Evolutionary conservation across 148 eudicot species (phyloP).

Genomic region (Arctostaphylos glauca): DNA sequence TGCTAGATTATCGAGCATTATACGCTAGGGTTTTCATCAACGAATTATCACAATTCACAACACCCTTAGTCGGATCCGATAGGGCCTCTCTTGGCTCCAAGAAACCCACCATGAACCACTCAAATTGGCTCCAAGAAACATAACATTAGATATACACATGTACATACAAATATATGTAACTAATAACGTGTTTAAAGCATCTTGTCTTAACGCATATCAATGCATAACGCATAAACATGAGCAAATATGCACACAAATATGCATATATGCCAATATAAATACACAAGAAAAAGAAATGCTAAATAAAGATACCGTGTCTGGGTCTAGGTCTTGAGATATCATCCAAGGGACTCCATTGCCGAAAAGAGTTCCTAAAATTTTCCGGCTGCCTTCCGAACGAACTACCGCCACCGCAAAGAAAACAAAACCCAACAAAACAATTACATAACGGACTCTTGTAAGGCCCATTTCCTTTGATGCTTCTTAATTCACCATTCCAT

Average conservation of each 20-base stretch:
- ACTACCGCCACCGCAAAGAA: conserved; percentile 22
- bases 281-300: neutral
- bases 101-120: neutral
- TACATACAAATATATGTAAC: neutral
- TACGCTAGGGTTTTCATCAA: neutral
- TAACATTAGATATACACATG: neutral
- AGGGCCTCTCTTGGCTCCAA: neutral
- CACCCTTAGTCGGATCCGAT: neutral
- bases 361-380: conserved; percentile 20
- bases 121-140: neutral
- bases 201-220: neutral
- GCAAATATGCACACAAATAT: neutral
- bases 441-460: conserved; percentile 25
- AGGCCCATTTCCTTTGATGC: conserved; percentile 26
- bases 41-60: neutral
- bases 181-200: neutral
- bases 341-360: conserved; percentile 21
- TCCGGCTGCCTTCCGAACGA: conserved; percentile 34
- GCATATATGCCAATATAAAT: no score
- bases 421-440: conserved; percentile 33
- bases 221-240: neutral
- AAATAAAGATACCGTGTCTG: conserved; percentile 22
- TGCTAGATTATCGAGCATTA: neutral
- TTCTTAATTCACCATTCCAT: conserved; percentile 22
- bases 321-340: conserved; percentile 19